phyloP scores from a whole-genome alignment of 768 basidiomycete genomes.

The Lepiota brunneoincarnata region DNA sequence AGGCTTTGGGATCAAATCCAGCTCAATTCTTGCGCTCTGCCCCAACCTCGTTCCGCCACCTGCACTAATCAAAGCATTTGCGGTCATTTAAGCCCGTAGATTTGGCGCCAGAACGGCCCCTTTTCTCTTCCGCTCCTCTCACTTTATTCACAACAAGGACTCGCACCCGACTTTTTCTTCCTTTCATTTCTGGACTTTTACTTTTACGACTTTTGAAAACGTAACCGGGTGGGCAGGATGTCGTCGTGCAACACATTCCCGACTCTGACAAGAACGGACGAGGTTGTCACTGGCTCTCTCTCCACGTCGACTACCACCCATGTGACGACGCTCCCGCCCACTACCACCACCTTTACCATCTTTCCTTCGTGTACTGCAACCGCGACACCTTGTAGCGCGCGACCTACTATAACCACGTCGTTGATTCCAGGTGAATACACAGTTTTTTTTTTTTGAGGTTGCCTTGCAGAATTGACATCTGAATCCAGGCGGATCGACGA shows the following conservation, averaged over 20 bases:
- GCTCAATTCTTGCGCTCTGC: not conserved
- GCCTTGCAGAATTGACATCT: not conserved
- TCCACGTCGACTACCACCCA: slow-evolving; percentile 7
- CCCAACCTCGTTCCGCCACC: not conserved
- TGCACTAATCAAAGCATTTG: not conserved
- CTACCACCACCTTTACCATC: slow-evolving; percentile 6
- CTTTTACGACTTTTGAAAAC: slow-evolving; percentile 17
- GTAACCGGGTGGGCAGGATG: not conserved
- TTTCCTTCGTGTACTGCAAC: slow-evolving; percentile 4
- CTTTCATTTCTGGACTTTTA: not conserved
- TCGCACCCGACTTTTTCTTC: too few relatives aligned
- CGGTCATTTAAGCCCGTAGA: slow-evolving; percentile 7
- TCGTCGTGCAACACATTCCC: slow-evolving; percentile 10
- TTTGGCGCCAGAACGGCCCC: not conserved
- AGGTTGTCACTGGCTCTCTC: slow-evolving; percentile 7
- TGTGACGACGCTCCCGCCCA: slow-evolving; percentile 11
- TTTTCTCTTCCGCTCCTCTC: not conserved
- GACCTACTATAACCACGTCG: slow-evolving; percentile 2
- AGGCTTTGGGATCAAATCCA: not conserved
- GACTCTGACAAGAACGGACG: slow-evolving; percentile 7
- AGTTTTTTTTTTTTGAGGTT: not conserved
- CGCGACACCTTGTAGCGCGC: not conserved
- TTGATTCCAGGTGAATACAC: slow-evolving; percentile 4
- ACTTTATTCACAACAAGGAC: not conserved
- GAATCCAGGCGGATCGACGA: not conserved